Percentiles rank a stretch among this genome's conserved stretches.
phyloP scores from a whole-genome alignment of 306 rosid species.

The Vicia faba region DNA sequence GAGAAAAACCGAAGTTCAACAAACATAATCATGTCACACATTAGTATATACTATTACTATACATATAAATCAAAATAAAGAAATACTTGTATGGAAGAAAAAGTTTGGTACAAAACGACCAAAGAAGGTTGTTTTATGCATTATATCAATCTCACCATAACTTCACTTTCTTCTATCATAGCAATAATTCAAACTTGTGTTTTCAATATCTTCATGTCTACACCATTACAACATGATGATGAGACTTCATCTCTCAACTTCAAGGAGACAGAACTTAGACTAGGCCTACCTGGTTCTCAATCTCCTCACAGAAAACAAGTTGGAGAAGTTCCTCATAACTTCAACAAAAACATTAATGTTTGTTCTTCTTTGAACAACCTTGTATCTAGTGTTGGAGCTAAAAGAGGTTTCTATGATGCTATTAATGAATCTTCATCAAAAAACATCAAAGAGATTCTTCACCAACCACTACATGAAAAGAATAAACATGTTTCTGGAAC shows the following conservation, averaged over 20 bases:
- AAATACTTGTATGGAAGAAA: background rate
- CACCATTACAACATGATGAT: conserved; percentile 62
- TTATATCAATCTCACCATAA: conserved; percentile 10
- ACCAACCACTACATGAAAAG: conserved; percentile 59
- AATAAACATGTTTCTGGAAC: conserved; percentile 52
- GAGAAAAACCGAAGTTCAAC: too few species aligned
- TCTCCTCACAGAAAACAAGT: conserved; percentile 68
- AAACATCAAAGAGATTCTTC: conserved; percentile 51
- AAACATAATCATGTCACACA: background rate
- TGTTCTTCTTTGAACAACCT: conserved; percentile 50
- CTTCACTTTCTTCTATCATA: background rate
- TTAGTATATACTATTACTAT: background rate
- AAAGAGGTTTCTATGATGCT: conserved; percentile 85
- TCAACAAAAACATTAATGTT: conserved; percentile 58
- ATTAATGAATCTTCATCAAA: conserved; percentile 50
- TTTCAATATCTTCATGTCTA: conserved; percentile 55
- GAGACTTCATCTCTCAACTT: conserved; percentile 50
- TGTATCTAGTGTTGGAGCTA: conserved; percentile 71
- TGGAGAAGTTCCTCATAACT: conserved; percentile 45
- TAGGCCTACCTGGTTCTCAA: conserved; percentile 78
- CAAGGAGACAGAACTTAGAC: conserved; percentile 92
- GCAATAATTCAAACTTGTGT: conserved; percentile 1
- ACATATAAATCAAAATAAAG: background rate
- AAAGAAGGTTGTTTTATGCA: conserved; percentile 59
- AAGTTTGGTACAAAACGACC: conserved; percentile 49